Base-by-base conservation (phyloP, 768 basidiomycete species). In the Lactarius sanguifluus region DNA sequence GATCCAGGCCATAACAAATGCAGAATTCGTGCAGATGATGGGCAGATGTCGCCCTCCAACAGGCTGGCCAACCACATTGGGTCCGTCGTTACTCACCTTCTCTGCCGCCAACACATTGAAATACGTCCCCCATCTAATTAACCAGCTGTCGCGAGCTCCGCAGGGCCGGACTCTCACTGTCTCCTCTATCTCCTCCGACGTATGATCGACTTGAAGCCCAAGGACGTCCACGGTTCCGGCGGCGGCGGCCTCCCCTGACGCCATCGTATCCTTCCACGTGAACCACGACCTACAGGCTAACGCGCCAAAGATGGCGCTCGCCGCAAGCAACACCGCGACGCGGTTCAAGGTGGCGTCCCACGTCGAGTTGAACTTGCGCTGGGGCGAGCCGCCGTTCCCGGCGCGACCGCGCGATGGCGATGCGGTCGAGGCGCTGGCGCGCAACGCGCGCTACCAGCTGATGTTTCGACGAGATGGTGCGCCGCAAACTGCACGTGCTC, bases 131-230 rank as follows among this genome's bases (percentile, higher is more conserved):
- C 54, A 20, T 50, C 28, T 16, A 36, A 36, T 45, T 3, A 45
- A 56, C 28, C 62, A 91, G 92, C 83, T 41, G 82, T 93, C 54
- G 91, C 88, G 25, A 87, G 86, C 74, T 94, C 92, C 13, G 92
- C 89, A 8, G 92, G 92, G 2, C 85, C 91, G 12, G 92, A 94
- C 75, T 94, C 92, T 3, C 86, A 88, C 0, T 91, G 89, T 73
- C 79, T 94, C 6, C 79, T 93, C 18, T 91, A 86, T 71, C 82
- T 94, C 16, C 77, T 93, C 43, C 72, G 84, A 34, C 67, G 65
- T 60, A 55, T 66, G 43, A 28, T 71, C 75, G 34, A 61, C 32
- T 36, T 3, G 36, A 50, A 62, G 36, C 74, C 75, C 16, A 52
- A 67, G 13, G 57, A 52, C 41, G 62, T 32, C 12, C 64, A 67